Conservation (phyloP, 1,284 basidiomycete species). For the Boletus calvinii region DNA sequence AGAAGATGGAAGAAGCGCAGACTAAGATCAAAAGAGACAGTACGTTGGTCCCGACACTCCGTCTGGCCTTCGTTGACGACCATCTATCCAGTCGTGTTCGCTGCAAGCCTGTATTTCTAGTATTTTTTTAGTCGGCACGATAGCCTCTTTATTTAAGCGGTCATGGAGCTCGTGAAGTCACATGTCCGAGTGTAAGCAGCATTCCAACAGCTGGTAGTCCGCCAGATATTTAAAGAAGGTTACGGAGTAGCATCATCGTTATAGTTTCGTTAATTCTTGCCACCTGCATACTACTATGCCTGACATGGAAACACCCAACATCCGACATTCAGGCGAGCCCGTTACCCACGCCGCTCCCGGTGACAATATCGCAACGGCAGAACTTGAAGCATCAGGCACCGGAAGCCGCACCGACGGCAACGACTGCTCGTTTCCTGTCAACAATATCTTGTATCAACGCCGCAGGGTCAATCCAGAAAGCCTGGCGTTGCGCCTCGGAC, state of each 20-base stretch:
- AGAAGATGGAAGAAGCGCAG: slow-evolving; percentile 97
- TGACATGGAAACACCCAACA: slow-evolving; percentile 17
- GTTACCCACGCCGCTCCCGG: neutral
- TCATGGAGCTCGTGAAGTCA: slow-evolving; percentile 7
- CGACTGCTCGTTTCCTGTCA: neutral
- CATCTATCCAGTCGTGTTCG: slow-evolving; percentile 66
- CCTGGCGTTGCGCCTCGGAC: slow-evolving; percentile 60
- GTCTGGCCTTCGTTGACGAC: slow-evolving; percentile 7
- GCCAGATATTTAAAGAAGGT: slow-evolving; percentile 12
- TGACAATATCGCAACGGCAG: neutral
- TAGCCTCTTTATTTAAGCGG: neutral
- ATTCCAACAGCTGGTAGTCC: slow-evolving; percentile 24
- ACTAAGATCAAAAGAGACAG: slow-evolving; percentile 92
- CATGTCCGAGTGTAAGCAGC: slow-evolving; percentile 12
- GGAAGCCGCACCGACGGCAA: slow-evolving; percentile 9
- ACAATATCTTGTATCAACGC: slow-evolving; percentile 27
- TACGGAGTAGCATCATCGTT: neutral
- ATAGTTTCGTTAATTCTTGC: neutral
- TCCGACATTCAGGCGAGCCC: neutral
- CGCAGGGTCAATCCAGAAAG: slow-evolving; percentile 52
- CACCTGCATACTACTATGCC: slow-evolving; percentile 1
- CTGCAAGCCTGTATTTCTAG: slow-evolving; percentile 85
- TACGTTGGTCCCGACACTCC: slow-evolving; percentile 43
- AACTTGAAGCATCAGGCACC: slow-evolving; percentile 11
- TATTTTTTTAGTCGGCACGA: slow-evolving; percentile 2